phyloP scores from a whole-genome alignment of 2,329 filamentous ascomycete genomes.

The Dothistroma septosporum region DNA sequence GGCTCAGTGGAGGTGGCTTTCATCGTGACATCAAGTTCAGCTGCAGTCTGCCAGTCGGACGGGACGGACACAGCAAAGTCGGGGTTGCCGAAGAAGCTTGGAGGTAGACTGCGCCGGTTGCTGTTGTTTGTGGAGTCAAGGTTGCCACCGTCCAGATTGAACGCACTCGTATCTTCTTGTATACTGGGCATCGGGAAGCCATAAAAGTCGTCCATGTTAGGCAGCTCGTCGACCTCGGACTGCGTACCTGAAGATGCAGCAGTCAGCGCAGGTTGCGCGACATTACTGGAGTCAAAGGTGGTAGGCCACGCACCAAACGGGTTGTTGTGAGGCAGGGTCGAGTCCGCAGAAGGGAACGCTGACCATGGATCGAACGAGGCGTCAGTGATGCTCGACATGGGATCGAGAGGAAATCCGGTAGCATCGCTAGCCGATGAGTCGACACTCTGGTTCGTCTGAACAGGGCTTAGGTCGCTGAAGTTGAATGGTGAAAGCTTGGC shows the following conservation, averaged over 20 bases:
- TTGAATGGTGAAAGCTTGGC: constrained; percentile 24
- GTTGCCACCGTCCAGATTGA: constrained; percentile 12
- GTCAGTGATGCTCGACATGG: constrained; percentile 28
- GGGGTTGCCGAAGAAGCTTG: constrained; percentile 31
- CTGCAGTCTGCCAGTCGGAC: constrained; percentile 21
- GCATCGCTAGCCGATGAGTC: constrained; percentile 25
- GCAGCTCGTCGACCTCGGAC: constrained; percentile 37
- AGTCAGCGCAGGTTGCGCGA: constrained; percentile 37
- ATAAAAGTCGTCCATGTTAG: constrained; percentile 33
- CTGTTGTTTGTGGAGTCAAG: constrained; percentile 21
- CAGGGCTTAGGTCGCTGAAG: constrained; percentile 24
- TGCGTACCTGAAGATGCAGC: constrained; percentile 38
- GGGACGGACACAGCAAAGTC: constrained; percentile 20
- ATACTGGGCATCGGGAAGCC: constrained; percentile 32
- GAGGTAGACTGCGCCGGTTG: constrained; percentile 33
- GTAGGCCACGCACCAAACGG: constrained; percentile 34
- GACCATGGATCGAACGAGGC: constrained; percentile 32
- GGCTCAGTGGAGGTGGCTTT: constrained; percentile 13
- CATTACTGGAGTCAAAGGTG: constrained; percentile 20
- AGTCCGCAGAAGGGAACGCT: constrained; percentile 27
- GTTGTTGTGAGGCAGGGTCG: constrained; percentile 31
- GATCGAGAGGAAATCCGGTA: constrained; percentile 21
- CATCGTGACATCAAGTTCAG: constrained; percentile 11
- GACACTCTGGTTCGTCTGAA: constrained; percentile 26
- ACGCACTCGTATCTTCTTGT: constrained; percentile 26